These are phyloP conservation scores for Pyracantha coccinea DNA, from an alignment of 331 rosid genomes.

Conservation along the genomic window DNA sequence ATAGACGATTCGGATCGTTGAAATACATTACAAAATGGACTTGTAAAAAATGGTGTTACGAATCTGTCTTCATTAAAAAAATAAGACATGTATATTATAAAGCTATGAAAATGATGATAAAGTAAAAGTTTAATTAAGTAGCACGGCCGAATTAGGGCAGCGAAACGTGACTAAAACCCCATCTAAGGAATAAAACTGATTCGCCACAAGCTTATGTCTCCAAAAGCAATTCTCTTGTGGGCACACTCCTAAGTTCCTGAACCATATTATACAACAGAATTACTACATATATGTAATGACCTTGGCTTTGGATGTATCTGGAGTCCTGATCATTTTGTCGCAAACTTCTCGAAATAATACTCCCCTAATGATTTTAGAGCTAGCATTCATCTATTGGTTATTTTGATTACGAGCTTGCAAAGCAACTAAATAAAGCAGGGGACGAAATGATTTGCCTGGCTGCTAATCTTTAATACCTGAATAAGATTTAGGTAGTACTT, in stretches of 20 bases:
- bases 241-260: neutral
- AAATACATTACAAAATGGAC: too few relatives aligned
- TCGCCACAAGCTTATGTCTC: conserved; percentile 22
- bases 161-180: conserved; percentile 15
- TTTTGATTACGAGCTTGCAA: neutral
- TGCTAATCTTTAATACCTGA: neutral
- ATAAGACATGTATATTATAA: neutral
- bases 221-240: neutral
- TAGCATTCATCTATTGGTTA: neutral
- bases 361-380: neutral
- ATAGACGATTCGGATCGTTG: too few relatives aligned
- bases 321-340: neutral
- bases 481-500: too few relatives aligned
- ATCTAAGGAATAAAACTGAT: conserved; percentile 8
- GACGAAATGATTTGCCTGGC: neutral
- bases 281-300: neutral
- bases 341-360: neutral
- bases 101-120: neutral
- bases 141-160: conserved; percentile 15
- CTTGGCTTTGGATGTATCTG: neutral
- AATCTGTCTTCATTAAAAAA: neutral
- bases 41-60: neutral
- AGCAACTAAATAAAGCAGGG: neutral
- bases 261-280: neutral
- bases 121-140: neutral